Conservation (phyloP, 164 flowering plant species). For the Saururus chinensis region DNA sequence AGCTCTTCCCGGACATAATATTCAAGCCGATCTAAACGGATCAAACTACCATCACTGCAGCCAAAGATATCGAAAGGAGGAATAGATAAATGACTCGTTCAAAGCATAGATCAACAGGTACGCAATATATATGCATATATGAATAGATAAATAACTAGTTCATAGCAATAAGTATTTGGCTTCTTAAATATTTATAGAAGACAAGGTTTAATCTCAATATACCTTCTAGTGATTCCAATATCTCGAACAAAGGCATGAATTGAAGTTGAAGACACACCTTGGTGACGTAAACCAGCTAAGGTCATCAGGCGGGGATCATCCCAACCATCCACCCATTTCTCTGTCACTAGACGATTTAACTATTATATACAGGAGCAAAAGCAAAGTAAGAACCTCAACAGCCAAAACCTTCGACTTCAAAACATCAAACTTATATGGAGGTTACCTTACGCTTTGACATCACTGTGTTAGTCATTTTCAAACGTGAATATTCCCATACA, state of each 20-base stretch:
- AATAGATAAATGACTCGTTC: background rate
- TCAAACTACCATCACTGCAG: conserved; percentile 73
- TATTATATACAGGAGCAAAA: conserved; percentile 14
- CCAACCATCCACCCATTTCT: conserved; percentile 96
- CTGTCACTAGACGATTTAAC: conserved; percentile 83
- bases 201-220: background rate
- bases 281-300: conserved; percentile 84
- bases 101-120: background rate
- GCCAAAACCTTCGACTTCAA: background rate
- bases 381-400: background rate
- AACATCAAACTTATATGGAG: background rate
- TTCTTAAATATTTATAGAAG: background rate
- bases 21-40: conserved; percentile 74
- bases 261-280: conserved; percentile 79
- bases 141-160: background rate
- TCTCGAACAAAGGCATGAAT: conserved; percentile 89
- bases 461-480: conserved; percentile 84
- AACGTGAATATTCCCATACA: conserved; percentile 96
- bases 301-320: conserved; percentile 99
- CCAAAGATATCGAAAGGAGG: conserved; percentile 2
- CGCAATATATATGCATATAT: background rate
- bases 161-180: too few species aligned
- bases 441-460: conserved; percentile 98
- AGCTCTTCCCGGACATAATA: conserved; percentile 89
- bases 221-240: conserved; percentile 97